Evolutionary conservation across 2,329 filamentous ascomycete genomes (phyloP), one percentile per base, ranked within the genome.

Genomic region (Penicillium palitans): DNA sequence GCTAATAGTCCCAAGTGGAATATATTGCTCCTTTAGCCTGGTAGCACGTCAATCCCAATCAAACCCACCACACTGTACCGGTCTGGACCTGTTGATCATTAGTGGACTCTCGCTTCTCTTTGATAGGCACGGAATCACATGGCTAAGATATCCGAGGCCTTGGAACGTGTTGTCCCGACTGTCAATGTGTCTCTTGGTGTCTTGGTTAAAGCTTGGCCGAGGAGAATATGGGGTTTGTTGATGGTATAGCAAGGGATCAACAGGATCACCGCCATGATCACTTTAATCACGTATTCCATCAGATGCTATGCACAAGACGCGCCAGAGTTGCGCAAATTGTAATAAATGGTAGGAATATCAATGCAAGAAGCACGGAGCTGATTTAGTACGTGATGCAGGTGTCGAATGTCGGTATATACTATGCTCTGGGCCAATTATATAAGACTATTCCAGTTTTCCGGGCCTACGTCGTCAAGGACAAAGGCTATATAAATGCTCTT

Each of bases 41-140:
- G 42, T 52, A 12, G 35, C 27, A 52, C 17, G 59, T 61, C 59
- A 54, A 67, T 67, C 64, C 47, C 29, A 60, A 66, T 67, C 33
- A 66, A 67, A 66, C 41, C 41, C 44, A 37, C 42, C 52, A 41
- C 31, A 19, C 21, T 45, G 7, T 13, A 25, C 37, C 40, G 48
- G 40, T 65, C 62, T 62, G 57, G 62, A 40, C 59, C 56, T 50
- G 62, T 60, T 65, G 64, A 67, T 65, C 64, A 46, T 25, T 17
- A 25, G 17, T 17, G 21, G 13, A n/a, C n/a, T 33, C 25, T 44
- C 19, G 4, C 7, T 45, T 44, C 6, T 9, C 8, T 46, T 37
- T 52, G 39, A 48, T 42, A 48, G 27, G 27, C 46, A 17, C n/a
- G 21, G 17, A 5, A 35, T 27, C 50, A 47, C 17, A 33, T 33